Conservation (phyloP, 164 flowering plant genomes). For the Umbilicus rupestris region DNA sequence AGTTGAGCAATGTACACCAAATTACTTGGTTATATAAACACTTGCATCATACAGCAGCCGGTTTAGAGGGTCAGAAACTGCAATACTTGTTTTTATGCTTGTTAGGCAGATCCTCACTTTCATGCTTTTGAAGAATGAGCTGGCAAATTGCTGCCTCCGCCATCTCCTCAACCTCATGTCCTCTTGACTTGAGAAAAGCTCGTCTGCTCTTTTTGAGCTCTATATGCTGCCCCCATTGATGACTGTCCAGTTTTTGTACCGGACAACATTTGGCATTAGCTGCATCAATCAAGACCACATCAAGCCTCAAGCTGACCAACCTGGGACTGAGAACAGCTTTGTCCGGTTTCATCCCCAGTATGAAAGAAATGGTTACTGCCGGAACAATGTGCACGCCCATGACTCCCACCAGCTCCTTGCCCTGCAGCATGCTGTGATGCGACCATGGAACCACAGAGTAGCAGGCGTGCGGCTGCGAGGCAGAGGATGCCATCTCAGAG, state of each 20-base stretch:
- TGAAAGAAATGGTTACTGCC: constrained; percentile 73
- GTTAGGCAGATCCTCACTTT: constrained; percentile 12
- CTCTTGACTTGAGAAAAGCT: background rate
- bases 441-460: too few species aligned
- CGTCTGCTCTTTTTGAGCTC: background rate
- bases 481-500: too few species aligned
- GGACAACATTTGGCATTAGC: constrained; percentile 70
- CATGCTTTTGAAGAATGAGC: constrained; percentile 57
- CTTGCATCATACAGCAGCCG: too few species aligned
- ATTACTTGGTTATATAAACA: too few species aligned
- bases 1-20: too few species aligned
- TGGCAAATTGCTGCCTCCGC: constrained; percentile 69
- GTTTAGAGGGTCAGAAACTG: constrained; percentile 86
- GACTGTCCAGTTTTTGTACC: constrained; percentile 67
- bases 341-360: constrained; percentile 67
- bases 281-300: constrained; percentile 24
- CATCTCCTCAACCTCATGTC: constrained; percentile 20
- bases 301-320: constrained; percentile 18
- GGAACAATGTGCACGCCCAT: constrained; percentile 62
- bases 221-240: constrained; percentile 58
- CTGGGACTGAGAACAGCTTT: constrained; percentile 62
- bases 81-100: constrained; percentile 24
- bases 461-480: too few species aligned
- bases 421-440: too few species aligned
- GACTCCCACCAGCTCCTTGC: constrained; percentile 57